Evolutionary conservation across 306 rosid species (phyloP), one percentile per base, ranked within the genome.

Genomic region (Vigna trinervia): DNA sequence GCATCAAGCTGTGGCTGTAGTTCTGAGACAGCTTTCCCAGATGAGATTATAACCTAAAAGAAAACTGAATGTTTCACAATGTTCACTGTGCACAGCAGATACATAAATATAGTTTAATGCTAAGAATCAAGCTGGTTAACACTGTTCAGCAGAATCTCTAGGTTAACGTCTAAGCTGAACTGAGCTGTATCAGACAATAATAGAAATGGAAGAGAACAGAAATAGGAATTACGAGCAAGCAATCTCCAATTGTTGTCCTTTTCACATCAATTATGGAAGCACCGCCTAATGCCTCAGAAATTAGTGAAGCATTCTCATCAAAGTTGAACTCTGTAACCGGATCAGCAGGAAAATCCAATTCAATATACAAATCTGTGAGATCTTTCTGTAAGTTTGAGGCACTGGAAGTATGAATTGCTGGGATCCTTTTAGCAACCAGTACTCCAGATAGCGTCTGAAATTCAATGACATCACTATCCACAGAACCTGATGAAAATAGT

Each of bases 231-330:
- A 61, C 68, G n/a, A 61, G 8, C 17, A 61, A 61, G 46, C 15
- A 45, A 61, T 61, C 68, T 61, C 46, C 68, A 34, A 61, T 61
- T 15, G 34, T 45, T 61, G 68, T 61, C 68, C 68, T 61, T 22
- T 61, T 32, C 8, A 61, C 3, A 61, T 61, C 68, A 32, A 61
- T 15, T 15, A 61, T 61, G 46, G 46, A 61, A 32, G 46, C 68
- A 32, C 45, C 45, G 23, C 15, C n/a, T 12, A 61, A 61, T 32
- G 68, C 68, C 45, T 0, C 46, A 15, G 68, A 61, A 32, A 61
- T 8, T 32, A 6, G 68, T 15, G 46, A 61, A 32, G 68, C n/a
- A 6, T 10, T 1, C 12, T 14, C 68, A 1, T 34, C 23, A 32
- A 32, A 32, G 45, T 12, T 60, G 67, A 60, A 61, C 0, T 60